These are phyloP conservation scores for Crataegus laevigata DNA, from an alignment of 306 rosid genomes.

Conservation along the genomic window DNA sequence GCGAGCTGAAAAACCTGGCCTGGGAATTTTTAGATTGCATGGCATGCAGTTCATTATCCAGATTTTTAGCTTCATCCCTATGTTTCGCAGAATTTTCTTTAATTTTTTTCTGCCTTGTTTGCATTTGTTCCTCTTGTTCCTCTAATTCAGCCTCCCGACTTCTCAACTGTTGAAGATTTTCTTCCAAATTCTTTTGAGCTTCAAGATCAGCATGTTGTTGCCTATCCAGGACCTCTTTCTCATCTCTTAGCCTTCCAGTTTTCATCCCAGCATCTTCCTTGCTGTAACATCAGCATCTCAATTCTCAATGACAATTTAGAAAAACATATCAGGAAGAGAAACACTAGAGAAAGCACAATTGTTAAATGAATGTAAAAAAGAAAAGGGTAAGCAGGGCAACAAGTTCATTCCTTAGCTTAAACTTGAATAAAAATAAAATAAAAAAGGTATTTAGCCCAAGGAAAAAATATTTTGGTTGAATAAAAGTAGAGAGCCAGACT, in stretches of 20 bases:
- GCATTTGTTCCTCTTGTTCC: slow-evolving; percentile 73
- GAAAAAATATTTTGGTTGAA: neutral
- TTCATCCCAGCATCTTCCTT: slow-evolving; percentile 97
- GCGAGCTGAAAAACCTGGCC: slow-evolving; percentile 51
- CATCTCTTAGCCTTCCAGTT: slow-evolving; percentile 82
- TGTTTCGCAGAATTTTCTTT: slow-evolving; percentile 47
- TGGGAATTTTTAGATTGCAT: slow-evolving; percentile 72
- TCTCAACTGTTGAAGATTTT: slow-evolving; percentile 79
- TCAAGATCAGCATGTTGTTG: slow-evolving; percentile 91
- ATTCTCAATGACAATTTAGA: slow-evolving; percentile 11
- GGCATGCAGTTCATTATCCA: slow-evolving; percentile 52
- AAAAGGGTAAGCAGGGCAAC: neutral
- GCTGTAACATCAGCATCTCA: slow-evolving; percentile 38
- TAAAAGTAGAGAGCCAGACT: neutral
- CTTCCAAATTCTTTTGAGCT: slow-evolving; percentile 90
- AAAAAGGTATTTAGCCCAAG: neutral
- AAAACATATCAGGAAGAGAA: neutral
- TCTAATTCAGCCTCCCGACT: slow-evolving; percentile 65
- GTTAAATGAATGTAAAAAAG: neutral
- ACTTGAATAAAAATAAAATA: neutral
- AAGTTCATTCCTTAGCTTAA: slow-evolving; percentile 9
- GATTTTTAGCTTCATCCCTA: slow-evolving; percentile 40
- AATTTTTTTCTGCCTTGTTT: slow-evolving; percentile 60
- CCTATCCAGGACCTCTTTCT: slow-evolving; percentile 87
- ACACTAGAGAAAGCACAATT: neutral